Base-by-base conservation (phyloP, 1,284 basidiomycete genomes). In the Rhodotorula sp. region DNA sequence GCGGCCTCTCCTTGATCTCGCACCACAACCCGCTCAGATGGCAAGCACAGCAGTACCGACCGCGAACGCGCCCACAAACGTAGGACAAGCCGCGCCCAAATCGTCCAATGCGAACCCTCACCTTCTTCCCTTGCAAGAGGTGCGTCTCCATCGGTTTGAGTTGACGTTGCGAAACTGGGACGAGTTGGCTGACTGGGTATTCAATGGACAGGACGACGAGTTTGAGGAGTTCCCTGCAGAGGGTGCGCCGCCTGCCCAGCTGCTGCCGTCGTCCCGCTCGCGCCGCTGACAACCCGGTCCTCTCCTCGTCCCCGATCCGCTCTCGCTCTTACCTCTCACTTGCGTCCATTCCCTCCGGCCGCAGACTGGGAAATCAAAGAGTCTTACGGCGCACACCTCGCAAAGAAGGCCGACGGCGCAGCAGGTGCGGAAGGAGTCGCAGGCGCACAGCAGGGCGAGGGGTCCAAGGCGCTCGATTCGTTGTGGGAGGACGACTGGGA, bases 401-500 rank as follows among this genome's bases (percentile, higher is more conserved):
- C 57, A 27, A 58, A 51, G 22, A 61, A 49, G 27, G 56, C 56
- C 6, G 64, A 51, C 22, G 62, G 54, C 10, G 59, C 20, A 32
- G 59, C 48, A 36, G 15, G 34, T 46, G 47, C 44, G 13, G 15
- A 30, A 19, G 55, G 55, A 8, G 11, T 13, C 7, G 57, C 24
- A 8, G 56, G 44, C 19, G 30, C 60, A 8, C 29, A 55, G 15
- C 52, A 52, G 9, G 39, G 39, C 66, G 49, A 70, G 27, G 66
- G 51, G 59, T 68, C 44, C 53, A 72, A 54, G 52, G 66, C 72
- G 24, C 65, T 75, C 59, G 71, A 80, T 72, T 91, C 94, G 79
- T 84, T 98, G 44, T 99, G 95, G 95, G 94, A 98, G 84, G 95
- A 98, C 78, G 97, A 97, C 80, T 99, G 95, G 95, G 95, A 99